Conservation (phyloP, 345 rosid genomes). For the Pseudoturritis turrita region DNA sequence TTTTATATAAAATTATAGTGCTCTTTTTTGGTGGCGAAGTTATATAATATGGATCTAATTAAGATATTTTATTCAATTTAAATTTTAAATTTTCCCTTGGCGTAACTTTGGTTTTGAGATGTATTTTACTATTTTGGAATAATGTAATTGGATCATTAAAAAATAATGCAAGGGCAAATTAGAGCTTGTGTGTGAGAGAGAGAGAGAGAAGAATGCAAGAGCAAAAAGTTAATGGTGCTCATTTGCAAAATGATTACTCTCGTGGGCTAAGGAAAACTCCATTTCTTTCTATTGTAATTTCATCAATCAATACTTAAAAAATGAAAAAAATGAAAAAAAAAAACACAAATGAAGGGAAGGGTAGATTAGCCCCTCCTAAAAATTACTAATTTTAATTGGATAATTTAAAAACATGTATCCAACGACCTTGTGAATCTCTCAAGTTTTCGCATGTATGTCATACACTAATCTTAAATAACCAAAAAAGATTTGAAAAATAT, state of each 20-base stretch:
- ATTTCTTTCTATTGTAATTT: neutral
- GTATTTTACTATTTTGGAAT: neutral
- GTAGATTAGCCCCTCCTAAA: too few relatives aligned
- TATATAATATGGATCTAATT: neutral
- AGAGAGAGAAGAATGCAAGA: neutral
- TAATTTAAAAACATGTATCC: neutral
- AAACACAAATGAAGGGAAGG: neutral
- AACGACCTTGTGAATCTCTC: neutral
- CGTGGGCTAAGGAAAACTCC: constrained; percentile 6
- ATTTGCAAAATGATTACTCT: constrained; percentile 14
- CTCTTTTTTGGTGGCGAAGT: neutral
- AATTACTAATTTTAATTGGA: neutral
- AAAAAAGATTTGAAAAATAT: too few relatives aligned
- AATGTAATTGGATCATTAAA: neutral
- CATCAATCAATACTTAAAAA: neutral
- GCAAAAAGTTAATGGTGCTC: constrained; percentile 10
- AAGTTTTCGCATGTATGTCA: neutral
- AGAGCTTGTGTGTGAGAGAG: neutral
- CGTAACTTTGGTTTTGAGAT: neutral
- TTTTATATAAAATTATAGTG: too few relatives aligned
- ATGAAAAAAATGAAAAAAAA: neutral
- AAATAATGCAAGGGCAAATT: neutral
- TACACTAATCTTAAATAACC: too few relatives aligned
- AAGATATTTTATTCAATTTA: neutral
- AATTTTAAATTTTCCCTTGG: neutral